Percentiles rank a stretch among this genome's conserved stretches.
Evolutionary conservation across 2,329 filamentous ascomycete genomes (phyloP).

Genomic region (Pezicula radicicola): DNA sequence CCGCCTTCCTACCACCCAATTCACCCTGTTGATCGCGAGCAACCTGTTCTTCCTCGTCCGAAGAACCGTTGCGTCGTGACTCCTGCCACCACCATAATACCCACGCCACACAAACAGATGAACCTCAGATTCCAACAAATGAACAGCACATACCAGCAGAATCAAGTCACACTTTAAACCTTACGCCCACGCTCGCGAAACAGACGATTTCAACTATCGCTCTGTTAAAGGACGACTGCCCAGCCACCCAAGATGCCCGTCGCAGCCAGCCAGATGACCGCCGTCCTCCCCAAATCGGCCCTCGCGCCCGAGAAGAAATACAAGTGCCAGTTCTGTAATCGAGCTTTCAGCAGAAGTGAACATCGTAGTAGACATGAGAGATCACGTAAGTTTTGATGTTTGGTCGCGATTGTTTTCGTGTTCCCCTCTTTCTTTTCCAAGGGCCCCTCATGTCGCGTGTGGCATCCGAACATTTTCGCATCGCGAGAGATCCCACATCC

Average conservation of each 20-base stretch:
- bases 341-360: slow-evolving; percentile 96
- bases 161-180: slow-evolving; percentile 66
- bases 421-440: slow-evolving; percentile 14
- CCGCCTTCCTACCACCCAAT: slow-evolving; percentile 13
- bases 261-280: slow-evolving; percentile 40
- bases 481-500: not conserved
- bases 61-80: slow-evolving; percentile 22
- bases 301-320: slow-evolving; percentile 93
- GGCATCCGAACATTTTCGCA: slow-evolving; percentile 1
- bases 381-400: slow-evolving; percentile 74
- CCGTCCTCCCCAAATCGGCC: slow-evolving; percentile 69
- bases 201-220: slow-evolving; percentile 34
- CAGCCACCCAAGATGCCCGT: slow-evolving; percentile 60
- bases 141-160: slow-evolving; percentile 45
- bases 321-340: slow-evolving; percentile 98
- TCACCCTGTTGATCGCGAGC: slow-evolving; percentile 17
- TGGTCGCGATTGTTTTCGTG: slow-evolving; percentile 6
- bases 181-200: slow-evolving; percentile 44
- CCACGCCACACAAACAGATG: slow-evolving; percentile 29
- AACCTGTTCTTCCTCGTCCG: slow-evolving; percentile 16
- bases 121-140: slow-evolving; percentile 31
- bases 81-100: slow-evolving; percentile 33
- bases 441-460: slow-evolving; percentile 22
- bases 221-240: slow-evolving; percentile 20
- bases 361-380: slow-evolving; percentile 95